Conservation (phyloP, 257 asterid species). For the Nicotiana benthamiana region DNA sequence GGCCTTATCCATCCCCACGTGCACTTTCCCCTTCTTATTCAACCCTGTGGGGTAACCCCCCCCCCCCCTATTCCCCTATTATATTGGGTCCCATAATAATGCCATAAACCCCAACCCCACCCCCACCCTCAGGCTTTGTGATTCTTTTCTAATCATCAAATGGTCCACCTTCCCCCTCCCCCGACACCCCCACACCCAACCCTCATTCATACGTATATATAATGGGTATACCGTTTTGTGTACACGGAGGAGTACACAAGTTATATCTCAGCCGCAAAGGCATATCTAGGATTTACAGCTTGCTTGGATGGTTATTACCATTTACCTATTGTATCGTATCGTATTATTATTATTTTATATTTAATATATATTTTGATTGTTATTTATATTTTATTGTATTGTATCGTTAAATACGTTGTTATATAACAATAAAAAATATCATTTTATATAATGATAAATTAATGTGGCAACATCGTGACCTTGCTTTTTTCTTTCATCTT, state of each 20-base stretch:
- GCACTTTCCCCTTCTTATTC: slow-evolving; percentile 17
- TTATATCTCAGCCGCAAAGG: too few relatives aligned
- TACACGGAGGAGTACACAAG: not conserved
- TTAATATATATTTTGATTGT: too few relatives aligned
- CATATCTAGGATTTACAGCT: too few relatives aligned
- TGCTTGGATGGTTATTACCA: too few relatives aligned
- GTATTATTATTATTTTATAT: too few relatives aligned
- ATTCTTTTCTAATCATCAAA: slow-evolving; percentile 19
- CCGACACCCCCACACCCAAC: not conserved
- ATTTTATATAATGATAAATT: too few relatives aligned
- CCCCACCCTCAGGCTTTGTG: not conserved
- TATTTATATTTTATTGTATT: too few relatives aligned
- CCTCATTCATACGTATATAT: not conserved
- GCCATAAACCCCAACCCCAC: not conserved
- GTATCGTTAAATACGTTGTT: too few relatives aligned
- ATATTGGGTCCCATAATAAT: too few relatives aligned
- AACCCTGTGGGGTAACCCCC: slow-evolving; percentile 16
- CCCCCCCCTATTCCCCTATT: not conserved
- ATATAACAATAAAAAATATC: too few relatives aligned
- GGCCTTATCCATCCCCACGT: slow-evolving; percentile 64
- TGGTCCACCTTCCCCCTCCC: slow-evolving; percentile 8
- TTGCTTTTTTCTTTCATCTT: too few relatives aligned
- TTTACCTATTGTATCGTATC: too few relatives aligned
- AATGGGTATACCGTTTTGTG: not conserved
- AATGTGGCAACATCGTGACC: fast-evolving